These are phyloP conservation scores for Apiospora phragmitis DNA, from an alignment of 2,329 filamentous ascomycete species.

Conservation along the genomic window DNA sequence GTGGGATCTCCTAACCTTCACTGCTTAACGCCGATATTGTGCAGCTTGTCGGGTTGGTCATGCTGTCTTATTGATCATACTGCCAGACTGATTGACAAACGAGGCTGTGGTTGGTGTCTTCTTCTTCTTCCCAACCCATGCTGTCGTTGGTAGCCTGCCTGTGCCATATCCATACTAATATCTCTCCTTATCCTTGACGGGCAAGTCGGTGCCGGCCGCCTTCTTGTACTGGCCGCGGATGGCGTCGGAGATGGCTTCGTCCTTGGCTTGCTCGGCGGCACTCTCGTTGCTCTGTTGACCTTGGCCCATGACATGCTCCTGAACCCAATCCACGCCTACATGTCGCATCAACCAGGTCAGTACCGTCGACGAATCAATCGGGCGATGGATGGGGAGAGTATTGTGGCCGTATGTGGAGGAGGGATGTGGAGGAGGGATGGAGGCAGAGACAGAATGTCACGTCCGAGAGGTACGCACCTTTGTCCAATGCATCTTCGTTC, in stretches of 20 bases:
- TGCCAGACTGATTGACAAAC: neutral
- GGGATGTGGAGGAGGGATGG: neutral
- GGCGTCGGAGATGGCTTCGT: conserved; percentile 74
- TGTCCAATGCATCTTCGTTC: conserved; percentile 82
- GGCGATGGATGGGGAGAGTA: neutral
- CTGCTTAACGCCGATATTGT: neutral
- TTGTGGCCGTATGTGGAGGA: conserved; percentile 2
- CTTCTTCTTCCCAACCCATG: neutral
- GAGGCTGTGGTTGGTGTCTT: neutral
- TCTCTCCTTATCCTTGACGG: conserved; percentile 67
- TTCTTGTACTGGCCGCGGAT: conserved; percentile 72
- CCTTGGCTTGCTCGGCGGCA: conserved; percentile 80
- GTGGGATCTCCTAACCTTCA: neutral
- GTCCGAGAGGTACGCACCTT: conserved; percentile 51
- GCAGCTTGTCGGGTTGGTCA: neutral
- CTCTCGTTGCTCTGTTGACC: conserved; percentile 72
- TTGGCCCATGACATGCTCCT: conserved; percentile 71
- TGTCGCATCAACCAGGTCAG: conserved; percentile 2
- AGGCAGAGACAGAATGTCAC: neutral
- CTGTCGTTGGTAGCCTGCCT: too few relatives aligned
- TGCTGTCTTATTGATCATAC: neutral
- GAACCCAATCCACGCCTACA: conserved; percentile 72
- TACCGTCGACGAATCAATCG: conserved; percentile 8
- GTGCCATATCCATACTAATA: conserved; percentile 18
- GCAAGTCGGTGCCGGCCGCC: conserved; percentile 66